A percentile compares a stretch with the other conserved stretches of the same genome.
phyloP scores from a whole-genome alignment of 108 stramenopile genomes.

The Cyclostephanos tholiformis region DNA sequence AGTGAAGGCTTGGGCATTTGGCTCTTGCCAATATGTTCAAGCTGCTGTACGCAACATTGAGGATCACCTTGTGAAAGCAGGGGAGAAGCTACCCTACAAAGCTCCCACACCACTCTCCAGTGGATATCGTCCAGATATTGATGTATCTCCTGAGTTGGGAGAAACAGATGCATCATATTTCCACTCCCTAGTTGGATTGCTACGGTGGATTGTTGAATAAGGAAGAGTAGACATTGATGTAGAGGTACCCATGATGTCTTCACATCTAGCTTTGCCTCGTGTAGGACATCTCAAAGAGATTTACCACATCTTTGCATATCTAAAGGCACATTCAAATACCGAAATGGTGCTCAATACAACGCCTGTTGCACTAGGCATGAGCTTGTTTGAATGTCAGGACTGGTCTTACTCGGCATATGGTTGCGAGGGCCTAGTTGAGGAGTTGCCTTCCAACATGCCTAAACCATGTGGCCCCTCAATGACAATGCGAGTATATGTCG shows the following conservation, averaged over 20 bases:
- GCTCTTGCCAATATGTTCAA: slow-evolving; percentile 50
- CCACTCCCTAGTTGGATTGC: slow-evolving; percentile 21
- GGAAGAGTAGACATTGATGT: slow-evolving; percentile 29
- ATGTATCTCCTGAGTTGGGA: slow-evolving; percentile 24
- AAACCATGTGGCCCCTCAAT: slow-evolving; percentile 37
- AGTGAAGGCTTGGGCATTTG: slow-evolving; percentile 44
- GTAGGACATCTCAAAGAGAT: slow-evolving; percentile 52
- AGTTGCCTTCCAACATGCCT: slow-evolving; percentile 24
- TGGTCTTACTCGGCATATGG: slow-evolving; percentile 40
- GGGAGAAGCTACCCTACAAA: slow-evolving; percentile 14
- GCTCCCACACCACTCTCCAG: slow-evolving; percentile 24
- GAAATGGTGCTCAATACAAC: slow-evolving; percentile 52
- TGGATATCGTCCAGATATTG: slow-evolving; percentile 43
- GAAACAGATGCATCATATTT: slow-evolving; percentile 24
- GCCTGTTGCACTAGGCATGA: slow-evolving; percentile 23
- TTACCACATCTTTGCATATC: slow-evolving; percentile 45
- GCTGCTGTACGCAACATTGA: slow-evolving; percentile 28
- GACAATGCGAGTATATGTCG: slow-evolving; percentile 14
- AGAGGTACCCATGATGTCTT: slow-evolving; percentile 48
- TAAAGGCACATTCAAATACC: slow-evolving; percentile 37
- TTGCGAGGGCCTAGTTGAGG: slow-evolving; percentile 17
- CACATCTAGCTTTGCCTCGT: slow-evolving; percentile 45
- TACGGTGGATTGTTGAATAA: slow-evolving; percentile 27
- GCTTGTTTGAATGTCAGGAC: slow-evolving; percentile 21
- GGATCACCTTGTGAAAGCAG: slow-evolving; percentile 9